Evolutionary conservation across 1,284 basidiomycete genomes (phyloP), one percentile per base, ranked within the genome.

Genomic region (Pseudozyma hubeiensis): DNA sequence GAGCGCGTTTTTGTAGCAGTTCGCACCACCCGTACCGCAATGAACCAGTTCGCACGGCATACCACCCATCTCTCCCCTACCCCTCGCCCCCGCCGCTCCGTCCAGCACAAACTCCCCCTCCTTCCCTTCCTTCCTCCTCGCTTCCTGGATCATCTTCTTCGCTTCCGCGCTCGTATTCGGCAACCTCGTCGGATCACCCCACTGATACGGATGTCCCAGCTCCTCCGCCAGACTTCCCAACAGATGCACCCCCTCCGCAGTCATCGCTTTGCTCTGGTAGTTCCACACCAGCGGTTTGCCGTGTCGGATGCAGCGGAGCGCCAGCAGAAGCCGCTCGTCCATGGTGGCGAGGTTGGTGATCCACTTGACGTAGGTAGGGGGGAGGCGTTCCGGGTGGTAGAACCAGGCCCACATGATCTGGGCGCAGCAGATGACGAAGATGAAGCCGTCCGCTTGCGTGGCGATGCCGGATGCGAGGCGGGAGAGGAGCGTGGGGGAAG

Each of bases 31-130:
- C 7, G 81, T 51, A 19, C 74, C 77, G 50, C 84, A 84, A 58
- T 86, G 85, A 1, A 85, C 83, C 34, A 85, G 60, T 37, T 79
- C 71, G 69, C 85, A 86, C n/a, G 82, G 80, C 57, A 86, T 77
- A 1, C 79, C 79, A 30, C 64, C 78, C 77, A 81, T 77, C 56
- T 79, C 66, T 6, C 79, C 79, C 11, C 76, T 49, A 13, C 79
- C 78, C 24, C 79, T 47, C 4, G 70, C 64, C 5, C 59, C 83
- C 7, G 52, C 51, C n/a, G 72, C 81, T 46, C 78, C 77, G 40
- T 65, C 61, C 17, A 79, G 54, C 37, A 78, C 61, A 51, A 65
- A 82, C 7, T 64, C 77, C 24, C 10, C 45, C 13, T 51, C 46
- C 29, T 19, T 17, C n/a, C 52, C 30, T 45, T 46, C 7, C 51